Evolutionary conservation across 2,329 filamentous ascomycete genomes (phyloP).

Genomic region (Beauveria pseudobassiana): DNA sequence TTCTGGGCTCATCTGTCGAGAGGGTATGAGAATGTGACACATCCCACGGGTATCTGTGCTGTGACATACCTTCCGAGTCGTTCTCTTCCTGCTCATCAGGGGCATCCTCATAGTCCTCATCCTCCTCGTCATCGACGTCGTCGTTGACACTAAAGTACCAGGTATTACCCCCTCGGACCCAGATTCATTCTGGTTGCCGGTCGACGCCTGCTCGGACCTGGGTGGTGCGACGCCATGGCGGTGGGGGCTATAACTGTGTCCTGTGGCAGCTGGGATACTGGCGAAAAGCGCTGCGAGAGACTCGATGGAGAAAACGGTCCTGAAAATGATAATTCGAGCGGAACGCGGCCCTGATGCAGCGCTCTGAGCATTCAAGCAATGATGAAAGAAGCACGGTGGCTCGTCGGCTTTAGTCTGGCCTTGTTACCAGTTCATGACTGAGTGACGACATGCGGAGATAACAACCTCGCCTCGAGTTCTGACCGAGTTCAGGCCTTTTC

Average conservation of each 20-base stretch:
- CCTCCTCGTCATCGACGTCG: slow-evolving; percentile 15
- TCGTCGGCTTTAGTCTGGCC: background rate
- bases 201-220: background rate
- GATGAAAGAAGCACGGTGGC: background rate
- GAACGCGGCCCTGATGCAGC: background rate
- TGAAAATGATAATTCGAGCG: background rate
- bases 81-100: slow-evolving; percentile 18
- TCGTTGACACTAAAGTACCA: slow-evolving; percentile 10
- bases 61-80: slow-evolving; percentile 17
- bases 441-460: slow-evolving; percentile 14
- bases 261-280: background rate
- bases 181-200: background rate
- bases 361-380: background rate
- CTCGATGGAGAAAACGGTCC: background rate
- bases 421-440: background rate
- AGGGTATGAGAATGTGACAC: background rate
- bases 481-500: background rate
- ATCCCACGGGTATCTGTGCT: background rate
- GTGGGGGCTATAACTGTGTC: background rate
- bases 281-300: background rate
- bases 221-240: background rate
- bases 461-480: background rate
- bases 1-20: slow-evolving; percentile 13
- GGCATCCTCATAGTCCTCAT: slow-evolving; percentile 24
- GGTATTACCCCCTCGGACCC: slow-evolving; percentile 1